Conservation (phyloP, 2,329 filamentous ascomycete species). For the Alternaria conjuncta region DNA sequence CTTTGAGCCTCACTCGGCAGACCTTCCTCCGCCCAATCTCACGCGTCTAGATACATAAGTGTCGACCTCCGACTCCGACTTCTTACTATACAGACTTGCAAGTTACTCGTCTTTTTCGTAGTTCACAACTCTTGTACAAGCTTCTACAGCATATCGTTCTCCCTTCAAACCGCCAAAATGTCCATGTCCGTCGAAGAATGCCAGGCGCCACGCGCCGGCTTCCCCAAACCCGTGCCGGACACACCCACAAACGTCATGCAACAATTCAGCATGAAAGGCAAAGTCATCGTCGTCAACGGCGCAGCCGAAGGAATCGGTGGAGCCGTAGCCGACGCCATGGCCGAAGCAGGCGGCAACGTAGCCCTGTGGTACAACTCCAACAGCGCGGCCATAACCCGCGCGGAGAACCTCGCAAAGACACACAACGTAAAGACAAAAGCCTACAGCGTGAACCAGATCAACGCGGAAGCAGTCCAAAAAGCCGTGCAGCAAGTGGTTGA, state of each 20-base stretch:
- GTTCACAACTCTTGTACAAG: background rate
- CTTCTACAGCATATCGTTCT: background rate
- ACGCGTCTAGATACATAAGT: conserved; percentile 1
- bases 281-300: conserved; percentile 53
- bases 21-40: background rate
- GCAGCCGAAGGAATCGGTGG: conserved; percentile 64
- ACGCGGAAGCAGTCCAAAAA: conserved; percentile 60
- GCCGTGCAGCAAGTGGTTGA: conserved; percentile 66
- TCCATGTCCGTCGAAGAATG: conserved; percentile 45
- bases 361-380: conserved; percentile 55
- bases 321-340: conserved; percentile 45
- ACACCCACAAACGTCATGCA: conserved; percentile 39
- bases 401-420: conserved; percentile 60
- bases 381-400: conserved; percentile 65
- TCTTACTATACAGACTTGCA: background rate
- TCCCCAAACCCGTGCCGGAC: conserved; percentile 33
- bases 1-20: background rate
- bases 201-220: conserved; percentile 30
- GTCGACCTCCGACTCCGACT: background rate
- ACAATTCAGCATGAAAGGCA: conserved; percentile 46
- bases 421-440: conserved; percentile 68
- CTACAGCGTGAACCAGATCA: conserved; percentile 66
- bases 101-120: background rate
- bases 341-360: conserved; percentile 53
- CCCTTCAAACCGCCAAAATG: conserved; percentile 28